Base-by-base conservation (phyloP, 2,329 filamentous ascomycete genomes). In the Cryoendolithus antarcticus region DNA sequence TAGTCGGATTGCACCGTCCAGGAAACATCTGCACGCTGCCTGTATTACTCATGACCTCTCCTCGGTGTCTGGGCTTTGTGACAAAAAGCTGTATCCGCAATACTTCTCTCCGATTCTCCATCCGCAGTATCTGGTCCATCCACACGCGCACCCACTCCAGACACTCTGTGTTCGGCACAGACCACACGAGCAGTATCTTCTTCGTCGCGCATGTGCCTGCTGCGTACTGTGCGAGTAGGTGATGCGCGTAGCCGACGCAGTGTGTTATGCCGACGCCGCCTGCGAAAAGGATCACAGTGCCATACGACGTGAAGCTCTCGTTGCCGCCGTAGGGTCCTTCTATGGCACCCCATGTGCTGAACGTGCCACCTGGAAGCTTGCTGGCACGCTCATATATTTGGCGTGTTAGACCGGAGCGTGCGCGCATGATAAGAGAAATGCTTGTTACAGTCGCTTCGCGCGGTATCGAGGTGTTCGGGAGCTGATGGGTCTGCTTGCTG, bases 191-290 rank as follows among this genome's bases (percentile, higher is more conserved):
- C 4, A 85, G 67, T 36, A 88, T 70, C 56, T 78, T 82, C 45
- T 80, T 75, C 1, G 80, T 76, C 1, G 81, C 79, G 4, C 81
- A 77, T 0, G 77, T 84, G 41, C 77, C 77, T 45, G 79, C 75
- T 44, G 71, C 70, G 57, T 74, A 82, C 30, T 81, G 80, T 4
- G 70, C 65, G 21, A 88, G 74, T 1, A 89, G 71, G 47, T 85
- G 75, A 41, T 79, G 76, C 30, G 88, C 72, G 56, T 84, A 81
- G 38, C 80, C 80, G 19, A 86, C 75, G 47, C 82, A 80, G 51
- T 89, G 82, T 1, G 83, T 86, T 51, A 89, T 83, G 46, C 83
- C 83, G 9, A 88, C 80, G 51, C 83, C 83, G 41, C 82, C 83
- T 0, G 83, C 83, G 55, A 89, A 84, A 30, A 89, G 71, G 58